phyloP scores from a whole-genome alignment of 1,284 basidiomycete species.

The Rugosomyces carneus region DNA sequence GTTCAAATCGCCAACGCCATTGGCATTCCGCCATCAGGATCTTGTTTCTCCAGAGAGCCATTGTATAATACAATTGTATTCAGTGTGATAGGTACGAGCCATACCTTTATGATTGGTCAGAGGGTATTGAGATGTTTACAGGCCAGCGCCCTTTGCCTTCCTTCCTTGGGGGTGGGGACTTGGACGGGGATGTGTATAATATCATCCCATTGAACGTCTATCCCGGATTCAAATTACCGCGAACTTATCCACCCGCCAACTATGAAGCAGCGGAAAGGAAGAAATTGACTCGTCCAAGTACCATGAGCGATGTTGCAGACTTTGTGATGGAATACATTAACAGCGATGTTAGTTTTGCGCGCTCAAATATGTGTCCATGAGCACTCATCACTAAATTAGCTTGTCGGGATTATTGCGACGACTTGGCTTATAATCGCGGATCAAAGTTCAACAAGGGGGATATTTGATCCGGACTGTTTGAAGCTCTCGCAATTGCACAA shows the following conservation, averaged over 20 bases:
- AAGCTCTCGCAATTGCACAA: conserved; percentile 61
- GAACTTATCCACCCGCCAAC: conserved; percentile 36
- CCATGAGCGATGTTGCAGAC: conserved; percentile 63
- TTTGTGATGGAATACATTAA: conserved; percentile 71
- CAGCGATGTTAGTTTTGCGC: conserved; percentile 41
- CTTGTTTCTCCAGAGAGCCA: conserved; percentile 46
- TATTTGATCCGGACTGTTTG: conserved; percentile 55
- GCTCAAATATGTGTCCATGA: neutral
- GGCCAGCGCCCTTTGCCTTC: conserved; percentile 54
- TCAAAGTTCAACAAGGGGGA: conserved; percentile 40
- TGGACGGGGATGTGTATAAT: conserved; percentile 58
- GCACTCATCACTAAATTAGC: conserved; percentile 26
- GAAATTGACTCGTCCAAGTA: conserved; percentile 46
- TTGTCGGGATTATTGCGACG: conserved; percentile 54
- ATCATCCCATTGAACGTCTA: conserved; percentile 39
- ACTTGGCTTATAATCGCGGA: conserved; percentile 68
- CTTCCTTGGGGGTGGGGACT: conserved; percentile 58
- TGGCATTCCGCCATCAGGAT: conserved; percentile 46
- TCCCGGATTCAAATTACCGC: conserved; percentile 30
- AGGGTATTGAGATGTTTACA: conserved; percentile 20
- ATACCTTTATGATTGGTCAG: neutral
- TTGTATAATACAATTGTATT: conserved; percentile 56
- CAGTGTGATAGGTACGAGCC: conserved; percentile 39
- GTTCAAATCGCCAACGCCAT: conserved; percentile 56
- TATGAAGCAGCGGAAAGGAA: conserved; percentile 47